Evolutionary conservation across 768 basidiomycete species (phyloP).

Genomic region (Lactarius pseudohatsudake): DNA sequence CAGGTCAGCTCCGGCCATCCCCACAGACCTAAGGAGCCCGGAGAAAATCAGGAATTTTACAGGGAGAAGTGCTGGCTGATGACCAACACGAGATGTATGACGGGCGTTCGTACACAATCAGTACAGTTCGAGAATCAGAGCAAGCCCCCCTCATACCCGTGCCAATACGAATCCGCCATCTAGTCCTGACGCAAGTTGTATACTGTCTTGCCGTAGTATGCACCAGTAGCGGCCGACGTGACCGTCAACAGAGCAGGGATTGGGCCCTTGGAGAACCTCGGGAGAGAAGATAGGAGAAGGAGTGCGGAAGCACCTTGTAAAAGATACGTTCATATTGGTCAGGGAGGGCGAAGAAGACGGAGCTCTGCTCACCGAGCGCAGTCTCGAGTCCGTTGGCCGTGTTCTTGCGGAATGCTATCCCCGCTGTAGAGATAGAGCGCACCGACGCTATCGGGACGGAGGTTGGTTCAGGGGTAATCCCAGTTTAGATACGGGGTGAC

Average conservation of each 20-base stretch:
- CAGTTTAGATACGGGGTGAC: neutral
- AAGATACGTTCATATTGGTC: neutral
- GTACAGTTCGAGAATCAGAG: conserved; percentile 3
- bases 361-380: conserved; percentile 57
- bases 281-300: conserved; percentile 68
- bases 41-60: too few relatives aligned
- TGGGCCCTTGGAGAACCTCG: conserved; percentile 67
- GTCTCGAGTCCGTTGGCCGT: conserved; percentile 72
- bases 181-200: conserved; percentile 25
- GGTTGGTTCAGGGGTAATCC: neutral
- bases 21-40: too few relatives aligned
- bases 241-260: conserved; percentile 59
- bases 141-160: neutral
- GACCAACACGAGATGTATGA: neutral
- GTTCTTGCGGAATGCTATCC: conserved; percentile 72
- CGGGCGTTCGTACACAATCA: conserved; percentile 9
- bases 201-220: conserved; percentile 54
- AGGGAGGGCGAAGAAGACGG: neutral
- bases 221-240: conserved; percentile 55
- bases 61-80: too few relatives aligned
- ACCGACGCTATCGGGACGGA: conserved; percentile 56
- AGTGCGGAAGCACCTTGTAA: conserved; percentile 66
- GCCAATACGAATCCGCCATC: neutral
- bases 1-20: too few relatives aligned
- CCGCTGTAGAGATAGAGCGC: conserved; percentile 78